These are phyloP conservation scores for Paralagenidium karlingii DNA, from an alignment of 352 stramenopile genomes.

Conservation along the genomic window DNA sequence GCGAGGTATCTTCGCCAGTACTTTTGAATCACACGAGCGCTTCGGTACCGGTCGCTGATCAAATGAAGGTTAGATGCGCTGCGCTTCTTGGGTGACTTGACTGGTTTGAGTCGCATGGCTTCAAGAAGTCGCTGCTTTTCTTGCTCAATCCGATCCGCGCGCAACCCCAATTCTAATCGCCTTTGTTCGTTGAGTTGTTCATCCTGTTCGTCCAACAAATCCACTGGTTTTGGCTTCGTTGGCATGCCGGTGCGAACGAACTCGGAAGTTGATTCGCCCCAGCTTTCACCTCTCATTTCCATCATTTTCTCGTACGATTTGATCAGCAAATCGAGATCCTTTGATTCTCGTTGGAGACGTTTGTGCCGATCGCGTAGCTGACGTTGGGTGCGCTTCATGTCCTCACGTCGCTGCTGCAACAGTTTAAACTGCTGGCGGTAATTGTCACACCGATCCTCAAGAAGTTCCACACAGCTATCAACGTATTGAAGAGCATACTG, in stretches of 20 bases:
- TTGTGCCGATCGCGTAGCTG: constrained; percentile 19
- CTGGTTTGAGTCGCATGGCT: constrained; percentile 1
- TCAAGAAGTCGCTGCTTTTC: constrained; percentile 34
- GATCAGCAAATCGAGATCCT: constrained; percentile 36
- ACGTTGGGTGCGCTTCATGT: constrained; percentile 5
- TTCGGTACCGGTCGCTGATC: not conserved
- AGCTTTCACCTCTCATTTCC: no score
- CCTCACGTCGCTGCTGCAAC: constrained; percentile 7
- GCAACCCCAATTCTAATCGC: not conserved
- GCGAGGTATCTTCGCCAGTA: not conserved
- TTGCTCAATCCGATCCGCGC: constrained; percentile 32
- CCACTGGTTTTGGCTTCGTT: not conserved
- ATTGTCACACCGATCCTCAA: constrained; percentile 17
- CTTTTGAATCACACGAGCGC: not conserved
- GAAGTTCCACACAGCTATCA: constrained; percentile 30
- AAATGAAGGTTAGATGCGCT: constrained; percentile 3
- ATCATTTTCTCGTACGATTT: constrained; percentile 35
- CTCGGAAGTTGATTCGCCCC: no score
- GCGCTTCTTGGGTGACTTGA: not conserved
- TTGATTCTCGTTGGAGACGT: constrained; percentile 30
- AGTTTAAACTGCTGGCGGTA: constrained; percentile 27
- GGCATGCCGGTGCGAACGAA: constrained; percentile 2
- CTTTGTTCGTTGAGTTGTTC: not conserved
- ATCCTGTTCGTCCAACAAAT: not conserved
- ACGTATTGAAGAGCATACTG: constrained; percentile 66